These are phyloP conservation scores for Lentinula sp. DNA, from an alignment of 768 basidiomycete species.

Conservation along the genomic window DNA sequence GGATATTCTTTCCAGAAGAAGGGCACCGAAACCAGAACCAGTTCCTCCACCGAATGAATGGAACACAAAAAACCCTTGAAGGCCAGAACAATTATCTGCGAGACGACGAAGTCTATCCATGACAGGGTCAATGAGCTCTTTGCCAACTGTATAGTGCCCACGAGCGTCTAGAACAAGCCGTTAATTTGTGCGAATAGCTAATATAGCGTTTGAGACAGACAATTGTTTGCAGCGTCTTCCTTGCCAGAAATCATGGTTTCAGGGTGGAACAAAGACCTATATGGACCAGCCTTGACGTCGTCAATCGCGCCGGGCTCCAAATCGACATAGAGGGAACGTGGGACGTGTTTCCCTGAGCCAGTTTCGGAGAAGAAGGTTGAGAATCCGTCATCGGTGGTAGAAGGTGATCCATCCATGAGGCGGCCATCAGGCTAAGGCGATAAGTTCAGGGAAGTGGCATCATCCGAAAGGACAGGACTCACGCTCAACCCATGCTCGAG, in stretches of 20 bases:
- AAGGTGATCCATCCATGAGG: constrained; percentile 63
- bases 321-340: constrained; percentile 94
- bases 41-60: constrained; percentile 99
- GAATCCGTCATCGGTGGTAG: constrained; percentile 77
- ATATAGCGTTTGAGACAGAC: constrained; percentile 37
- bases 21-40: constrained; percentile 95
- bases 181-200: constrained; percentile 14
- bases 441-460: constrained; percentile 8
- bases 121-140: constrained; percentile 94
- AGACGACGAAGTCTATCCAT: constrained; percentile 94
- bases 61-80: constrained; percentile 99
- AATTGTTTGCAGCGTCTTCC: constrained; percentile 99
- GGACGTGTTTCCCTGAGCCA: constrained; percentile 91
- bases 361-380: constrained; percentile 98
- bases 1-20: constrained; percentile 91
- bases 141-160: constrained; percentile 97
- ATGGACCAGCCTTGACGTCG: constrained; percentile 88
- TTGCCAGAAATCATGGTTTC: constrained; percentile 97
- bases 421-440: constrained; percentile 82
- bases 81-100: constrained; percentile 93
- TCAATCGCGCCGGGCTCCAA: constrained; percentile 94
- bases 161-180: constrained; percentile 66
- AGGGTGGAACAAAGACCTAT: constrained; percentile 94
- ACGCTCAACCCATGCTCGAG: constrained; percentile 96
- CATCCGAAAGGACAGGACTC: constrained; percentile 24